Percentiles rank a stretch among this genome's conserved stretches.
Conservation (phyloP, 495 filamentous ascomycete genomes). For the Hypoxylon lienhwacheense region DNA sequence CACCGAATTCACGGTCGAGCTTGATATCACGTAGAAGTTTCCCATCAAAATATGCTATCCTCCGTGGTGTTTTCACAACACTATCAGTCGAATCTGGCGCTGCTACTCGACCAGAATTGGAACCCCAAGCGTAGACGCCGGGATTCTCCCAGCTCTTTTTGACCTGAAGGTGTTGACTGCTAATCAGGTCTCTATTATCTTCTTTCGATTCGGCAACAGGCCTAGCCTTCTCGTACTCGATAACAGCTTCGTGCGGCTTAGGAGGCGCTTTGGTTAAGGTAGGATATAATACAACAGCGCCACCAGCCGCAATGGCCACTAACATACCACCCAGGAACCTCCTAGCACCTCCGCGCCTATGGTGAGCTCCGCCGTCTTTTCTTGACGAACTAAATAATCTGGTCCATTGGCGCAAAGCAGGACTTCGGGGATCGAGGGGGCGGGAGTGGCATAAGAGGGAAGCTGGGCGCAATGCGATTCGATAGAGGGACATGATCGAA, state of each 20-base stretch:
- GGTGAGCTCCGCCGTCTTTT: neutral
- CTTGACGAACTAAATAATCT: constrained; percentile 35
- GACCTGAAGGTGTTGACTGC: constrained; percentile 79
- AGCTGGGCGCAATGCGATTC: constrained; percentile 31
- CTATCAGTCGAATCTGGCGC: constrained; percentile 79
- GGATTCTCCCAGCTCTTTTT: constrained; percentile 87
- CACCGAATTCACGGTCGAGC: constrained; percentile 79
- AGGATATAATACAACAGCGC: constrained; percentile 29
- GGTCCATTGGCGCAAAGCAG: constrained; percentile 36
- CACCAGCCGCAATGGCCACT: constrained; percentile 26
- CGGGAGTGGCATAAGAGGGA: constrained; percentile 25
- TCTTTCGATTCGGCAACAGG: constrained; percentile 60
- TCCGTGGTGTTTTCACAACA: constrained; percentile 75
- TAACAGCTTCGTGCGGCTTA: constrained; percentile 44
- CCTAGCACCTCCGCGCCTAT: constrained; percentile 9
- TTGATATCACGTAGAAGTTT: constrained; percentile 85
- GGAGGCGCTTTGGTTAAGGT: constrained; percentile 13
- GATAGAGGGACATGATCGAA: constrained; percentile 30
- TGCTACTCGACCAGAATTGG: constrained; percentile 80
- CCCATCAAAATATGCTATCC: constrained; percentile 83
- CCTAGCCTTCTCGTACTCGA: constrained; percentile 63
- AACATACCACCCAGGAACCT: constrained; percentile 23
- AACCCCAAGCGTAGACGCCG: constrained; percentile 91
- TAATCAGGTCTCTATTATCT: constrained; percentile 69
- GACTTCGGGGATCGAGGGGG: constrained; percentile 1